Evolutionary conservation across 306 rosid species (phyloP), one percentile per base, ranked within the genome.

Genomic region (Medicago lupulina): DNA sequence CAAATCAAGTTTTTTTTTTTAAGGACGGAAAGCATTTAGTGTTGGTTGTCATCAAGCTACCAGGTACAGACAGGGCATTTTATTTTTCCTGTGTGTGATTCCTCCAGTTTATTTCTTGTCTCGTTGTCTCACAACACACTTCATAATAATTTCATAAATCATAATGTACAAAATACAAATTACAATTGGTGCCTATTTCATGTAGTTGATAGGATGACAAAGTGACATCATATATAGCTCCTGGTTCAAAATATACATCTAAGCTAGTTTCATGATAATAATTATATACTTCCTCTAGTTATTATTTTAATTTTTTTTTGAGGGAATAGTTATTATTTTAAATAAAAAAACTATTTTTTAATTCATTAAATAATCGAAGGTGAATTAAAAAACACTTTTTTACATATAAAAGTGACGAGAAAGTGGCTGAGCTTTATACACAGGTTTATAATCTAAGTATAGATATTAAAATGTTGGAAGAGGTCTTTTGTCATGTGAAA

Each of bases 31-130:
- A 7, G 18, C 87, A 76, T 76, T 83, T n/a, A 80, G 58, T 76
- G 36, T 54, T 18, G 9, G 4, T 84, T 84, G 87, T 71, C 84
- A 62, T 72, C 8, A 44, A 59, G 70, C 77, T 72, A 71, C 51
- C 31, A 34, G 17, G 73, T 5, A 40, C 40, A 79, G 66, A 83
- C 81, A 70, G 58, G 54, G 44, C 39, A 46, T 69, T 60, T 67
- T 8, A 18, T 8, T 11, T 59, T 46, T 77, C 38, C 1, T 16
- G 23, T 51, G 58, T 16, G 0, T 51, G 58, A 51, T 7, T 63
- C 73, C 21, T 51, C 47, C 25, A 49, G 36, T 49, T 47, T 28
- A 36, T 74, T 39, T 74, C 31, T 23, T 59, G 59, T 73, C 58
- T 25, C 34, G 25, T n/a, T 63, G 57, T 9, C 73, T 49, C 72